Base-by-base conservation (phyloP, 768 basidiomycete species). In the Russula lepida region DNA sequence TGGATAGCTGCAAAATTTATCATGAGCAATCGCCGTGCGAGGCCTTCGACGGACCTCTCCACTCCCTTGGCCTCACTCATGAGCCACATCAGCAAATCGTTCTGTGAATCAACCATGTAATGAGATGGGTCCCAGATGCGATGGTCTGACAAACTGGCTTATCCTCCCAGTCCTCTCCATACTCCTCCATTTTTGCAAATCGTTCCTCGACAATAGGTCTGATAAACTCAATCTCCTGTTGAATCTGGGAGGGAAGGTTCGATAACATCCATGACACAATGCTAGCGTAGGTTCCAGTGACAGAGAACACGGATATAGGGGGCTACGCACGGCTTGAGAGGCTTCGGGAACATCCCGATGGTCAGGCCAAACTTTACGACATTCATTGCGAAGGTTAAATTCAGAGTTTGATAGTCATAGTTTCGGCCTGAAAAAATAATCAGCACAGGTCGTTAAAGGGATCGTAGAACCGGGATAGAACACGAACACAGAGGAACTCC, bases 1-100 rank as follows among this genome's bases (percentile, higher is more conserved):
- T 75, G 76, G 44, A 76, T 67, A 2, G 73, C 66, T 1, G 73
- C 70, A 56, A 78, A 76, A 61, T 79, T 75, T 28, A 77, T 61
- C 4, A 70, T 49, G 39, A 78, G 69, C 51, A 77, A 65, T 46
- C 75, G 71, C 15, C 44, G 55, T 0, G 65, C 55, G 9, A 77
- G 55, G 43, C 69, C 69, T 37, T 71, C 64, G 33, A 70, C 63
- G 62, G 66, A 63, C 66, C 66, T 64, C 66, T 76, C 65, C 60
- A 66, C 33, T 64, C 70, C 62, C 67, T 67, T 44, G 44, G 69
- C 69, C 13, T 71, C 71, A 11, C 71, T 71, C 64, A 78, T 70
- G n/a, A 78, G 66, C 78, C 76, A 77, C 33, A 70, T 71, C 13
- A 78, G 69, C 66, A 77, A 50, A 62, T 78, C 77, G 47, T 74